Base-by-base conservation (phyloP, 345 rosid species). In the Triadica sebifera region DNA sequence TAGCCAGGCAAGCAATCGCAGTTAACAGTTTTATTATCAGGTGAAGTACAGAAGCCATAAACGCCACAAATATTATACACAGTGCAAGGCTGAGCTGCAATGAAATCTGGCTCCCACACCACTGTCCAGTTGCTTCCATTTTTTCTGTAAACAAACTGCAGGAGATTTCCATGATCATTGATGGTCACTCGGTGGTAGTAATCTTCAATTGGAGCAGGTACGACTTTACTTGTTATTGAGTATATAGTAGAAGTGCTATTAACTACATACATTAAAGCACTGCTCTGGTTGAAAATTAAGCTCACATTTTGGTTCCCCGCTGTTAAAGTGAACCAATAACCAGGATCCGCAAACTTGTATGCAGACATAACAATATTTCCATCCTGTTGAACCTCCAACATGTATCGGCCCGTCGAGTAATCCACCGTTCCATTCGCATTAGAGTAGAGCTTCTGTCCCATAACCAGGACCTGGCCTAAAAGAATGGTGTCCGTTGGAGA, bases 21-120 rank as follows among this genome's bases (percentile, higher is more conserved):
- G 15, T 29, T 34, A 39, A 70, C 58, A 7, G 20, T 65, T 66
- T 8, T 55, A 20, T 79, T 76, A 29, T 76, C 78, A 59, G 38
- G 49, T 51, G 82, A 79, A 76, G 64, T 82, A 67, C 82, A 82
- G 46, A 82, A 79, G 29, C 80, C 82, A 63, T 73, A 79, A 75
- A 70, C 79, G 29, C 85, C 85, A 76, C 77, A 82, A 38, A 82
- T 71, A 59, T 55, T 55, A 25, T 8, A 24, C 34, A 57, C 68
- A 0, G 19, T n/a, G 76, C 85, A 82, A 70, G 82, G 82, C 49
- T 76, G 78, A 16, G 50, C 49, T 37, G 64, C 63, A 34, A 72
- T 60, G 45, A 12, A 11, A 0, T 69, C 61, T 41, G 76, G 71
- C 62, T 76, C 74, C 80, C 82, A 76, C 19, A 74, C 82, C 25